These are phyloP conservation scores for Lipomyces starkeyi DNA, from an alignment of 805 yeast species.

Conservation along the genomic window DNA sequence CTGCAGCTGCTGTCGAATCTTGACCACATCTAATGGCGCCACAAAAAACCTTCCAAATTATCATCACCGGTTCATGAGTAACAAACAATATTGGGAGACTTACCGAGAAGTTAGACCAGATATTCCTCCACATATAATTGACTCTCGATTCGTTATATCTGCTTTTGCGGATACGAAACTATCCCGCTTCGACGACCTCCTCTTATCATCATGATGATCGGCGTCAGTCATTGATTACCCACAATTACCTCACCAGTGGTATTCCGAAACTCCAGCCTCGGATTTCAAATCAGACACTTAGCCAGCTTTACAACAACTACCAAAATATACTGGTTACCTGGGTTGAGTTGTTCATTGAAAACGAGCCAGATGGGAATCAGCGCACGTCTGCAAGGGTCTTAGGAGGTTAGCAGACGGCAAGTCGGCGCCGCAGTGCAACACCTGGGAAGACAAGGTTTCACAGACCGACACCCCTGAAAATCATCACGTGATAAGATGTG, in stretches of 20 bases:
- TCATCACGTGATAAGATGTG: not conserved
- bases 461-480: no score
- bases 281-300: not conserved
- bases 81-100: constrained; percentile 31
- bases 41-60: constrained; percentile 56
- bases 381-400: no score
- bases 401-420: no score
- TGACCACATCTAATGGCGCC: constrained; percentile 81
- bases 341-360: no score
- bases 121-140: constrained; percentile 70
- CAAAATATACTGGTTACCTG: no score
- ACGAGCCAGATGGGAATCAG: no score
- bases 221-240: not conserved
- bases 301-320: not conserved
- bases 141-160: constrained; percentile 57
- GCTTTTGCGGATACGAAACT: constrained; percentile 54
- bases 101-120: constrained; percentile 66
- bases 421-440: no score
- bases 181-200: not conserved
- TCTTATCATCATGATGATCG: not conserved
- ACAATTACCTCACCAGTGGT: not conserved
- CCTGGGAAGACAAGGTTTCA: no score
- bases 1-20: constrained; percentile 74
- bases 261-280: not conserved
- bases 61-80: not conserved